Percentiles rank a stretch among this genome's conserved stretches.
These are phyloP conservation scores for Plasmodium falciparum DNA, from an alignment of 169 alveolate genomes.

Conservation along the genomic window DNA sequence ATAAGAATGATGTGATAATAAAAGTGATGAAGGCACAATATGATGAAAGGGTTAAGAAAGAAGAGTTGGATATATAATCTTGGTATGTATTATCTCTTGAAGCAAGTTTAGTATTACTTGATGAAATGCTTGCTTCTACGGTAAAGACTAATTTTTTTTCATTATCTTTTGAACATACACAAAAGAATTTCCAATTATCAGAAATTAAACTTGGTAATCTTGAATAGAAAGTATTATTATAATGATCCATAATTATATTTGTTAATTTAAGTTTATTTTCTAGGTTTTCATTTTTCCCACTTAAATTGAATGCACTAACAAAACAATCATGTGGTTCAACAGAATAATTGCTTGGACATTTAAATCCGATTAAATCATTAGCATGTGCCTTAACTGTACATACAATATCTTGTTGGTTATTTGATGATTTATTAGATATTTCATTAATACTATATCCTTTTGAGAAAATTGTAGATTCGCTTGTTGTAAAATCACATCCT, in stretches of 20 bases:
- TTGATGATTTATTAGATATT: not conserved
- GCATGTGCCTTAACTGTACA: constrained; percentile 8
- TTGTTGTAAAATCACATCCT: constrained; percentile 57
- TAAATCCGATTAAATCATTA: constrained; percentile 43
- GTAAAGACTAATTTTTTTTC: not conserved
- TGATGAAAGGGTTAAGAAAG: too few relatives aligned
- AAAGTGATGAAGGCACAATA: too few relatives aligned
- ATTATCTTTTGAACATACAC: constrained; percentile 18
- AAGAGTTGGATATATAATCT: too few relatives aligned
- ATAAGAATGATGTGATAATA: too few relatives aligned
- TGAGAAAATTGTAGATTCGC: not conserved
- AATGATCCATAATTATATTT: constrained; percentile 29
- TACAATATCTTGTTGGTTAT: not conserved
- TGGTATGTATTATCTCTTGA: too few relatives aligned
- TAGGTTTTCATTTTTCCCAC: constrained; percentile 18
- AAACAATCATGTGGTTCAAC: constrained; percentile 64
- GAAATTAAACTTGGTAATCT: constrained; percentile 8
- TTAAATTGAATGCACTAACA: constrained; percentile 25
- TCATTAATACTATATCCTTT: constrained; percentile 1
- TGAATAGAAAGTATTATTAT: constrained; percentile 25
- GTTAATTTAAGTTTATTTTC: not conserved
- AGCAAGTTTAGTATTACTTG: too few relatives aligned
- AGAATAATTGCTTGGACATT: constrained; percentile 23
- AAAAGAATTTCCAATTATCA: constrained; percentile 8
- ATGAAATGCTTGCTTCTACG: too few relatives aligned